phyloP scores from a whole-genome alignment of 2,329 filamentous ascomycete species.

The Penicillium expansum region DNA sequence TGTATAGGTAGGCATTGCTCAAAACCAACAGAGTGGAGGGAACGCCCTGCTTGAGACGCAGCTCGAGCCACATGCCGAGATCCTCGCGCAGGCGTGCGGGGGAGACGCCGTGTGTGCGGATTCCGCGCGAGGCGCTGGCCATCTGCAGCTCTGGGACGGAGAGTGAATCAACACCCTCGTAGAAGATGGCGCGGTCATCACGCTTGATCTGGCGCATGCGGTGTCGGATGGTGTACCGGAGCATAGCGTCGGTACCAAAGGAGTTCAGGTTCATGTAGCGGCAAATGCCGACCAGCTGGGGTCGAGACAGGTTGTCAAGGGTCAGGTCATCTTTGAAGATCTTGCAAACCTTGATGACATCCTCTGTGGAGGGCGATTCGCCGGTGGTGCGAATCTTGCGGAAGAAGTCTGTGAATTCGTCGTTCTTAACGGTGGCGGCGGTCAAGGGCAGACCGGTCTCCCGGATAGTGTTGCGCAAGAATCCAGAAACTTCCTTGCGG shows the following conservation, averaged over 20 bases:
- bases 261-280: slow-evolving; percentile 97
- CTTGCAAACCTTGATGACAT: slow-evolving; percentile 98
- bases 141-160: slow-evolving; percentile 92
- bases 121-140: slow-evolving; percentile 85
- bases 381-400: slow-evolving; percentile 90
- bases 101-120: slow-evolving; percentile 88
- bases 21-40: slow-evolving; percentile 92
- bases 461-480: slow-evolving; percentile 81
- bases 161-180: slow-evolving; percentile 87
- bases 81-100: slow-evolving; percentile 85
- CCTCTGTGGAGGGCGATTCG: slow-evolving; percentile 79
- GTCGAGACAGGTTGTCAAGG: slow-evolving; percentile 91
- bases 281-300: slow-evolving; percentile 96
- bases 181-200: slow-evolving; percentile 90
- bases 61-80: slow-evolving; percentile 88
- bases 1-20: slow-evolving; percentile 97
- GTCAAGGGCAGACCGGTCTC: slow-evolving; percentile 93
- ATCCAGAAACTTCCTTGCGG: slow-evolving; percentile 87
- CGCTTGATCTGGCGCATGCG: slow-evolving; percentile 99
- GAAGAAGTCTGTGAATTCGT: slow-evolving; percentile 97
- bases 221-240: slow-evolving; percentile 93
- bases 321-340: slow-evolving; percentile 98
- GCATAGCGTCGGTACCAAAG: slow-evolving; percentile 95
- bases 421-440: slow-evolving; percentile 77
- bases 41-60: slow-evolving; percentile 90